Base-by-base conservation (phyloP, 805 yeast species). In the Saturnispora quitensis region DNA sequence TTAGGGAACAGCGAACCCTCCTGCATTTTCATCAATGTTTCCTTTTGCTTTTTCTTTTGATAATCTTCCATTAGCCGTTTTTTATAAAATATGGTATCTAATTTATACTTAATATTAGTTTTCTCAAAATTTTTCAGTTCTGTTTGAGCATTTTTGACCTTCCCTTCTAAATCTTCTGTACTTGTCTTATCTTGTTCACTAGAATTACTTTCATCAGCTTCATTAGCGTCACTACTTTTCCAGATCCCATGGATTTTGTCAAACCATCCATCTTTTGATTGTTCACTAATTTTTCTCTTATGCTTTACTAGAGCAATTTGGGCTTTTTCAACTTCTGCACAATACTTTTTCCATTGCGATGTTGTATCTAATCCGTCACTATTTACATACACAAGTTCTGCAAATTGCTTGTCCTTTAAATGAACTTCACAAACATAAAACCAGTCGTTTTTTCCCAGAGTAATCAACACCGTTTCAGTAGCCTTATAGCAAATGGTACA, bases 401-500 rank as follows among this genome's bases (percentile, higher is more conserved):
- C 74, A 58, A 76, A 78, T 36, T 69, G 65, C 12, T 59, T 64
- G 59, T 80, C 84, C 25, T 60, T 59, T 45, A 79, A 61, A 62
- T 80, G 84, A 4, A 65, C 49, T 6, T 65, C 64, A 60, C 84
- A 80, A 3, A 74, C 65, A 58, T 77, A 78, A 59, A 80, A 76
- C 68, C 77, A 78, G 59, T 79, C 84, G 15, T 73, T 64, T 3
- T 72, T 55, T 38, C 75, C 60, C 50, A 57, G 35, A 2, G 78
- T 65, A 7, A 80, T 62, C 33, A 80, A 60, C 12, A 79, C 84
- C 0, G 72, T 58, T 5, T 64, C 47, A 0, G 80, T 64, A 1
- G 80, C 74, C 55, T 76, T 77, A 62, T 66, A 78, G 65, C 85
- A 80, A 13, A 78, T 62, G 20, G 54, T 55, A 59, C 85, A 80